A percentile compares a stretch with the other conserved stretches of the same genome.
Conservation (phyloP, 2,329 filamentous ascomycete genomes). For the Epichloe gansuensis region DNA sequence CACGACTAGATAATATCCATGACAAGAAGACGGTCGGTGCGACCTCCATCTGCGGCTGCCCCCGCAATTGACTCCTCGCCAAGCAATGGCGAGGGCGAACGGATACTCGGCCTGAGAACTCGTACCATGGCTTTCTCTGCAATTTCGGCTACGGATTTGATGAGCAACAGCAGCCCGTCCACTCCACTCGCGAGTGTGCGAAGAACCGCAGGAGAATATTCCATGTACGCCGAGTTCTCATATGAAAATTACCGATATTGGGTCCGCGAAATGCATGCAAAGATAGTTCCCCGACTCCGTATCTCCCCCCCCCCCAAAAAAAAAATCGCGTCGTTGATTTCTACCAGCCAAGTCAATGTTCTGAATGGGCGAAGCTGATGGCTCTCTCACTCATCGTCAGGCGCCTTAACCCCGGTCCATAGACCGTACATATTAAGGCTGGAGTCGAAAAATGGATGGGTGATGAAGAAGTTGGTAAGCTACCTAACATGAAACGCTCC, state of each 20-base stretch:
- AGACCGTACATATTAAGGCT: not conserved
- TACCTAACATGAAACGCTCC: conserved; percentile 36
- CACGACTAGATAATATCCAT: no score
- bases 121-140: not conserved
- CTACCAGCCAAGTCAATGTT: no score
- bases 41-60: not conserved
- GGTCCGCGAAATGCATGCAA: no score
- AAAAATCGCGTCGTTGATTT: no score
- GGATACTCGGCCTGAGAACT: not conserved
- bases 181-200: no score
- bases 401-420: not conserved
- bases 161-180: no score
- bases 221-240: not conserved
- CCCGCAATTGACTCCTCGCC: conserved; percentile 3
- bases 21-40: conserved; percentile 2
- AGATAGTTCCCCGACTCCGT: no score
- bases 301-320: no score
- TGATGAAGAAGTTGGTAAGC: conserved; percentile 5
- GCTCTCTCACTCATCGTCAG: not conserved
- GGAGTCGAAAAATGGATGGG: not conserved
- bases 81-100: conserved; percentile 2
- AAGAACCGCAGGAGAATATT: not conserved
- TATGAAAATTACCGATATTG: not conserved
- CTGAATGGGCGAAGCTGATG: no score
- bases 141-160: conserved; percentile 1